Conservation (phyloP, 176 grass and related monocot species). For the Aegilops sharonensis region DNA sequence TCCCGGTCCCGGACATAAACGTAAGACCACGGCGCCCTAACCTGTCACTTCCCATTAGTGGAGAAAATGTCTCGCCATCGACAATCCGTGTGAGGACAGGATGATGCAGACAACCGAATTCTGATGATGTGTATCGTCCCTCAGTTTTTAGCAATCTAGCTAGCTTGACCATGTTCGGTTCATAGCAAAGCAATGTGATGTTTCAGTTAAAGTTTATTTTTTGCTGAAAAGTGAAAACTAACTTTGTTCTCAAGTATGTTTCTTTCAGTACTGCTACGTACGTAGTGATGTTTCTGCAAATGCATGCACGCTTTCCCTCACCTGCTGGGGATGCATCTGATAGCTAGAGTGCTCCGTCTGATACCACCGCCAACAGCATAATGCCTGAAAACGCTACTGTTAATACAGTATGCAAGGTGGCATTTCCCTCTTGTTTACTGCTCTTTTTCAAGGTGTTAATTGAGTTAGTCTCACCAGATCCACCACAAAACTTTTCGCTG, state of each 20-base stretch:
- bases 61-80: background rate
- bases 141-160: too few relatives aligned
- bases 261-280: background rate
- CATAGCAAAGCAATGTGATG: background rate
- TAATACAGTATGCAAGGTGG: background rate
- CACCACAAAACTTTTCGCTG: background rate
- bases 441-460: background rate
- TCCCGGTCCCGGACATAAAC: background rate
- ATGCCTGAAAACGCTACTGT: background rate
- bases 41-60: background rate
- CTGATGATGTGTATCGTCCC: too few relatives aligned
- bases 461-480: slow-evolving; percentile 26
- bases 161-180: background rate
- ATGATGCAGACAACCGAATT: too few relatives aligned
- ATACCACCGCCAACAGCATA: background rate
- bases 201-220: background rate
- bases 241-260: background rate
- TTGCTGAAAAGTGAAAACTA: background rate
- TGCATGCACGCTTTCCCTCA: background rate
- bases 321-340: background rate
- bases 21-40: slow-evolving; percentile 19
- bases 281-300: background rate
- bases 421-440: background rate
- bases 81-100: too few relatives aligned
- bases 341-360: too few relatives aligned